Base-by-base conservation (phyloP, 1,139 yeast species). In the Nadsonia starkeyi-henricii region DNA sequence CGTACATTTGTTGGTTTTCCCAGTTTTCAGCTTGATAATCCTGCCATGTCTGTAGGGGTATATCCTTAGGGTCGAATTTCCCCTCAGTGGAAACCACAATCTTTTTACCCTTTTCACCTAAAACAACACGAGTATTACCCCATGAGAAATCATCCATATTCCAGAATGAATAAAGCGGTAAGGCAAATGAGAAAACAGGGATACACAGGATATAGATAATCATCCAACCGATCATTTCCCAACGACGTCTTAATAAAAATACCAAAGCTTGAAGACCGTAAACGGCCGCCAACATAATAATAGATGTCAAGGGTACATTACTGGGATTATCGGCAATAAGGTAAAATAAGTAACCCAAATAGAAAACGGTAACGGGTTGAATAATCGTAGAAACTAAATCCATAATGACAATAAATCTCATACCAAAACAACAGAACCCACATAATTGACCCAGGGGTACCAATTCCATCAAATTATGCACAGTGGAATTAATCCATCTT, bases 161-260 rank as follows among this genome's bases (percentile, higher is more conserved):
- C 72, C 72, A 68, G 59, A 68, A 68, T 8, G 72, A 60, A 51
- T 68, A 68, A 30, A 68, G 53, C 2, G 72, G 72, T 26, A 68
- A 54, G 4, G 64, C 62, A 8, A 68, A 53, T 2, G 71, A 62
- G 54, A 66, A 68, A 36, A 68, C 52, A 1, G 72, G 72, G 47
- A 68, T 57, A 4, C 72, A 71, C 3, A 64, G 50, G 37, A 68
- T 57, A 52, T 68, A 68, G 12, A 68, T 58, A 37, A 68, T 47
- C 72, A 68, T 68, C 72, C 72, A 68, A 7, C 70, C 71, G 52
- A 68, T 63, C 72, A 68, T 69, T 46, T 68, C 72, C 72, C 72
- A 68, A 50, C 63, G 59, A 48, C 69, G 56, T 23, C 72, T 58
- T 37, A 68, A 50, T 46, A 68, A 49, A 58, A 68, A 68, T 30